Base-by-base conservation (phyloP, 371 early-diverging fungal species). In the Rhizopus arrhizus region DNA sequence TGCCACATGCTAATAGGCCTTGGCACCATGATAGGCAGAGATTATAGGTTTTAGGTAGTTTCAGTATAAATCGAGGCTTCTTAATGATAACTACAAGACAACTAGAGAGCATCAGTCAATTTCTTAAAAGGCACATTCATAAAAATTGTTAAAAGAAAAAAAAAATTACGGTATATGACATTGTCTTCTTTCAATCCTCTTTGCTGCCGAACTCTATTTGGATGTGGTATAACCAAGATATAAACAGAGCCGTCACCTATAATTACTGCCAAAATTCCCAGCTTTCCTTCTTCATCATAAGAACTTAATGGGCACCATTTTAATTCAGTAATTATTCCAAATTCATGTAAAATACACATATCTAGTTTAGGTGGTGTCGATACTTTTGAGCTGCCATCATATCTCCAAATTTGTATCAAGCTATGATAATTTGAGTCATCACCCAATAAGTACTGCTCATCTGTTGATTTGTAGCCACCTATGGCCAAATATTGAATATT, bases 251-350 rank as follows among this genome's bases (percentile, higher is more conserved):
- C 85, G 66, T 86, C 83, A 0, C 83, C 84, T 64, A 82, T 83
- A 5, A 76, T 61, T 3, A 70, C 78, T 22, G 83, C 81, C 33
- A 88, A 55, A 33, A 89, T 70, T 0, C 90, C 90, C 7, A 89
- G 65, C 58, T 69, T 76, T 5, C 22, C 11, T 16, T 84, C 63
- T 7, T 41, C 33, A 12, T 74, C 80, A 66, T 75, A 85, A 1
- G 65, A 65, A 15, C 78, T 82, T 11, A 64, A 74, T 16, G 85
- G 82, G 41, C 80, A 83, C 89, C 89, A 90, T 53, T 85, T 73
- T 52, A 88, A 36, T 10, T 83, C 81, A 46, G 56, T 59, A 2
- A 82, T 72, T 38, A 72, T 65, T 1, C 90, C 90, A 58, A 52
- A 80, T n/a, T 83, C 81, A 62, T 85, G 83, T 29, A 85, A 61